A percentile compares a stretch with the other conserved stretches of the same genome.
phyloP scores from a whole-genome alignment of 345 rosid genomes.

The Arabidopsis suecica region DNA sequence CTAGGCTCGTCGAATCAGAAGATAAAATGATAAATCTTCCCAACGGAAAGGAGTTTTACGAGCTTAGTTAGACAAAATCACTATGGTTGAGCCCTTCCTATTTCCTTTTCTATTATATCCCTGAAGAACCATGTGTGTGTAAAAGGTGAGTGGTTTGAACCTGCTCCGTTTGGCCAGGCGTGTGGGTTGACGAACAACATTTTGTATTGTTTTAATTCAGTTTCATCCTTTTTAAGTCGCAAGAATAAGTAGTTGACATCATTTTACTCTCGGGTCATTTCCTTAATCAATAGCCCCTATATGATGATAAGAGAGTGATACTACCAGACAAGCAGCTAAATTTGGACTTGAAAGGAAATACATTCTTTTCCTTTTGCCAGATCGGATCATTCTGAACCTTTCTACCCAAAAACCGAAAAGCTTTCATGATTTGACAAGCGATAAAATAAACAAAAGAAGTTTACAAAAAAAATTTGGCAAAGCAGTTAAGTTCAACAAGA shows the following conservation, averaged over 20 bases:
- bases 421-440: no score
- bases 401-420: conserved; percentile 38
- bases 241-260: background rate
- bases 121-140: no score
- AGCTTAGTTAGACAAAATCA: background rate
- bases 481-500: conserved; percentile 24
- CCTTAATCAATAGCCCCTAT: background rate
- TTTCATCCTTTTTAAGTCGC: no score
- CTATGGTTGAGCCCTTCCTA: no score
- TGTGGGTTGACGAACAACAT: no score
- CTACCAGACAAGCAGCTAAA: background rate
- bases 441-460: background rate
- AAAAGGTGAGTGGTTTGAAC: no score
- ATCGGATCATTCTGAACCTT: conserved; percentile 87
- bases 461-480: conserved; percentile 11
- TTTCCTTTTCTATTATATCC: no score
- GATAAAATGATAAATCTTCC: background rate
- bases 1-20: background rate
- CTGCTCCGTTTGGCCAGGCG: no score
- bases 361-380: conserved; percentile 92
- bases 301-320: background rate
- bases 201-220: no score
- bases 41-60: background rate
- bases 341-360: conserved; percentile 8
- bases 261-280: background rate